Percentiles rank a stretch among this genome's conserved stretches.
Evolutionary conservation across 495 filamentous ascomycete genomes (phyloP).

Genomic region (Aspergillus egyptiacus): DNA sequence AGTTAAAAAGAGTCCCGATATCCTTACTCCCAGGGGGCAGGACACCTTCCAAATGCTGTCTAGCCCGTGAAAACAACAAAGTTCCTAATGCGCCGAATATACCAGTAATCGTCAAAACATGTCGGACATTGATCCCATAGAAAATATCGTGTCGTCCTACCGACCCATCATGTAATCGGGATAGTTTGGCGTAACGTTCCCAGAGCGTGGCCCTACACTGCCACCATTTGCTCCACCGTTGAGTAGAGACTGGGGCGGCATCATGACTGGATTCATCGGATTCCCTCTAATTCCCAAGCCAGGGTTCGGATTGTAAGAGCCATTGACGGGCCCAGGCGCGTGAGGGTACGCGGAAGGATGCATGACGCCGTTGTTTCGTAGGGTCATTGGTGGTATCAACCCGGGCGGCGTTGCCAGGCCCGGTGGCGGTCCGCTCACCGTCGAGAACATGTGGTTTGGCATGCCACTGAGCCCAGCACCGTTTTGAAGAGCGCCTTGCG

Average conservation of each 20-base stretch:
- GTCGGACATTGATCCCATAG: conserved; percentile 39
- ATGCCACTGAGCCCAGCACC: conserved; percentile 51
- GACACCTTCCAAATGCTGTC: conserved; percentile 46
- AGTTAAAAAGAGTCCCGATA: conserved; percentile 29
- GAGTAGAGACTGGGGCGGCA: conserved; percentile 28
- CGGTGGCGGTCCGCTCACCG: conserved; percentile 69
- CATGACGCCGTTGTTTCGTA: conserved; percentile 33
- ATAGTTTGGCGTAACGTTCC: conserved; percentile 44
- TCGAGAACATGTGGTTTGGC: conserved; percentile 57
- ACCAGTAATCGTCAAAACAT: conserved; percentile 45
- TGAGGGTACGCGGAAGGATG: conserved; percentile 31
- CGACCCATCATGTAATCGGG: conserved; percentile 59
- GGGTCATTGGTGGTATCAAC: conserved; percentile 39
- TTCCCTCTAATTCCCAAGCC: conserved; percentile 42
- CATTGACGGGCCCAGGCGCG: conserved; percentile 31
- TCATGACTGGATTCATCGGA: conserved; percentile 39
- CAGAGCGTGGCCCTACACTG: conserved; percentile 35
- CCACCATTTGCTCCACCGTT: conserved; percentile 33
- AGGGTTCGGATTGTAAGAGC: conserved; percentile 37
- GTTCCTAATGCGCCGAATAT: conserved; percentile 43
- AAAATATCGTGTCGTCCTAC: conserved; percentile 26
- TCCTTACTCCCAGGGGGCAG: conserved; percentile 41
- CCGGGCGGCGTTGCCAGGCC: conserved; percentile 67
- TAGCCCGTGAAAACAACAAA: conserved; percentile 34
- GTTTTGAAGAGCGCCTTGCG: conserved; percentile 42